phyloP scores from a whole-genome alignment of 176 grass and related monocot genomes.

The Aegilops longissima region DNA sequence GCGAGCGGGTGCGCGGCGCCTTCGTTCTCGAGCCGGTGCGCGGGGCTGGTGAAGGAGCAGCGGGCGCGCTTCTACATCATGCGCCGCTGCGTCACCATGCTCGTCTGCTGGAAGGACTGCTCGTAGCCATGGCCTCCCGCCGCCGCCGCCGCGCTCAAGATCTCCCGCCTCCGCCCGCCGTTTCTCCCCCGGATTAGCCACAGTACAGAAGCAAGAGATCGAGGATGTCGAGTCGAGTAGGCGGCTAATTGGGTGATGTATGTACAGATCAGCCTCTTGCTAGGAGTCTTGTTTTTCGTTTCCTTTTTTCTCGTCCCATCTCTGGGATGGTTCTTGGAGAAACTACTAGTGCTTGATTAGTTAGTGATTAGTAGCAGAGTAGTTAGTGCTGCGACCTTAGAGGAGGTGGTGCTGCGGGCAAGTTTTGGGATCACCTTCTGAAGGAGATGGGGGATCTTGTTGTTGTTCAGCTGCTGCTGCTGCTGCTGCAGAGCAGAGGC shows the following conservation, averaged over 20 bases:
- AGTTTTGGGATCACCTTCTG: slow-evolving; percentile 53
- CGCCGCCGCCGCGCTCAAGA: not conserved
- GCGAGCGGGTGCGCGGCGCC: slow-evolving; percentile 25
- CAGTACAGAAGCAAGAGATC: not conserved
- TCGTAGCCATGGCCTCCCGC: slow-evolving; percentile 28
- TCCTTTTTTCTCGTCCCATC: not conserved
- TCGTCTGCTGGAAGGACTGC: slow-evolving; percentile 91
- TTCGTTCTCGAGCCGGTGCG: slow-evolving; percentile 79
- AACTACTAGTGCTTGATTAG: slow-evolving; percentile 20
- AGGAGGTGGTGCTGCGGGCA: slow-evolving; percentile 37
- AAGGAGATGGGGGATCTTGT: slow-evolving; percentile 50
- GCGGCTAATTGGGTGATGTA: slow-evolving; percentile 30
- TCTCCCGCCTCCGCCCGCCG: not conserved
- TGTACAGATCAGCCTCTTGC: slow-evolving; percentile 47
- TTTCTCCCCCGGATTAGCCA: slow-evolving; percentile 13
- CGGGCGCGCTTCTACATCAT: slow-evolving; percentile 94
- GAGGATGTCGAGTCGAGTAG: not conserved
- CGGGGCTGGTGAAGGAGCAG: slow-evolving; percentile 85
- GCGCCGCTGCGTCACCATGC: slow-evolving; percentile 94
- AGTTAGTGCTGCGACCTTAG: slow-evolving; percentile 17
- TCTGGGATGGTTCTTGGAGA: slow-evolving; percentile 23
- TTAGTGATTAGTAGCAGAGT: slow-evolving; percentile 39
- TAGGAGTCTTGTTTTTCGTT: slow-evolving; percentile 13
- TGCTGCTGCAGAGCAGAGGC: slow-evolving; percentile 11
- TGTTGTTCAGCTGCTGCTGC: not conserved